A percentile compares a stretch with the other conserved stretches of the same genome.
These are phyloP conservation scores for Alopecurus myosuroides DNA, from an alignment of 176 grass and related monocot species.

Conservation along the genomic window DNA sequence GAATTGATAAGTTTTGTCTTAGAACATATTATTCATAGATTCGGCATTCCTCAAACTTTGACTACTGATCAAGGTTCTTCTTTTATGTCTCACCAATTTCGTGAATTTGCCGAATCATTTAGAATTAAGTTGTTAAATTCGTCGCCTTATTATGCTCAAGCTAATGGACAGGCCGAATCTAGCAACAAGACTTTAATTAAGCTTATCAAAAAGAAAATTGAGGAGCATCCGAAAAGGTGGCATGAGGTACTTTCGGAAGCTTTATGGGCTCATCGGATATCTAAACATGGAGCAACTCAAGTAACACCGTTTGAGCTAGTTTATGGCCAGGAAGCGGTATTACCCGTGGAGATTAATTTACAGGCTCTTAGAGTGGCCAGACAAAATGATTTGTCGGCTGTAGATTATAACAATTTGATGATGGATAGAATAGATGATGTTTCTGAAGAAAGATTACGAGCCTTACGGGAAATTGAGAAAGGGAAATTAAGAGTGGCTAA, in stretches of 20 bases:
- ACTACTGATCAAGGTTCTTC: background rate
- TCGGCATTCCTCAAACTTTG: background rate
- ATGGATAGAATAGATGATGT: background rate
- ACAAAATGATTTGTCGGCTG: background rate
- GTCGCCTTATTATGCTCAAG: background rate
- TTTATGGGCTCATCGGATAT: conserved; percentile 23
- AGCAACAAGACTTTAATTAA: background rate
- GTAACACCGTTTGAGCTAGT: background rate
- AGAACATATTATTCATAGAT: background rate
- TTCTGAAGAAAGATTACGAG: background rate
- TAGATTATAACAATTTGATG: background rate
- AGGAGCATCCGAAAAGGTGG: background rate
- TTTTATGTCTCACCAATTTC: conserved; percentile 15
- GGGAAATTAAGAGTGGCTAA: too few species aligned
- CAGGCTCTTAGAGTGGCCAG: background rate
- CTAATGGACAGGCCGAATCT: background rate
- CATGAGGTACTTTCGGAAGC: conserved; percentile 17
- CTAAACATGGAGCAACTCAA: background rate
- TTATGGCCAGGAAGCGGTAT: background rate
- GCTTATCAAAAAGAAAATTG: conserved; percentile 1
- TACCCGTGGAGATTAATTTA: background rate
- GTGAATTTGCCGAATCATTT: background rate
- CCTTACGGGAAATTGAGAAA: background rate
- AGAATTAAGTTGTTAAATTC: background rate
- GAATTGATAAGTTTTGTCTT: background rate